Evolutionary conservation across 225 moss, liverwort and hornwort species (phyloP).

Genomic region (Physcomitrellopsis africana): DNA sequence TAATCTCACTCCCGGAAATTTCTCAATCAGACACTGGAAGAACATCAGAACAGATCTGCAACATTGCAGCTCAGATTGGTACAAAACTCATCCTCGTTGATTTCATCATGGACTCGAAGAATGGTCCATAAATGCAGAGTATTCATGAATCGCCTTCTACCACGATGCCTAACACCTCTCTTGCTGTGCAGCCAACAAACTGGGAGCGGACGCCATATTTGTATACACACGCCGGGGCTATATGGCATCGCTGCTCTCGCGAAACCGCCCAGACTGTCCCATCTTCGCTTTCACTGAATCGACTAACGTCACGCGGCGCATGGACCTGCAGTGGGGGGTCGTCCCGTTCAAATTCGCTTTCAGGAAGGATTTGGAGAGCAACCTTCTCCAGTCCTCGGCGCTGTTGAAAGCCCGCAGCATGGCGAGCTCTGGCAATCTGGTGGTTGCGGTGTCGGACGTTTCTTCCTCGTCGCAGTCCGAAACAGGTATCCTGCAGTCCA

Average conservation of each 20-base stretch:
- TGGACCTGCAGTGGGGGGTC: conserved; percentile 92
- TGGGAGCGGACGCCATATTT: conserved; percentile 93
- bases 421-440: conserved; percentile 82
- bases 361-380: conserved; percentile 82
- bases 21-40: conserved; percentile 49
- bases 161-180: conserved; percentile 13
- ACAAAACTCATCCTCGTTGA: not conserved
- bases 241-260: conserved; percentile 91
- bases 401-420: conserved; percentile 80
- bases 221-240: conserved; percentile 94
- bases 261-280: conserved; percentile 91
- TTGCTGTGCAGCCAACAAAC: conserved; percentile 72
- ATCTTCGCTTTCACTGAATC: conserved; percentile 94
- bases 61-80: conserved; percentile 89
- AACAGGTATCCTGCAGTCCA: conserved; percentile 73
- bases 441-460: conserved; percentile 95
- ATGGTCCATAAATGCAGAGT: no score
- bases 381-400: conserved; percentile 72
- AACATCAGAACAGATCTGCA: conserved; percentile 92
- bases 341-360: conserved; percentile 90
- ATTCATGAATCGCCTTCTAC: not conserved
- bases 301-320: conserved; percentile 68
- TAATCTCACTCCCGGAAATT: conserved; percentile 64
- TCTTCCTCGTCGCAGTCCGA: conserved; percentile 42
- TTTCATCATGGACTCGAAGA: no score